Conservation (phyloP, 345 rosid genomes). For the Limnanthes douglasii region DNA sequence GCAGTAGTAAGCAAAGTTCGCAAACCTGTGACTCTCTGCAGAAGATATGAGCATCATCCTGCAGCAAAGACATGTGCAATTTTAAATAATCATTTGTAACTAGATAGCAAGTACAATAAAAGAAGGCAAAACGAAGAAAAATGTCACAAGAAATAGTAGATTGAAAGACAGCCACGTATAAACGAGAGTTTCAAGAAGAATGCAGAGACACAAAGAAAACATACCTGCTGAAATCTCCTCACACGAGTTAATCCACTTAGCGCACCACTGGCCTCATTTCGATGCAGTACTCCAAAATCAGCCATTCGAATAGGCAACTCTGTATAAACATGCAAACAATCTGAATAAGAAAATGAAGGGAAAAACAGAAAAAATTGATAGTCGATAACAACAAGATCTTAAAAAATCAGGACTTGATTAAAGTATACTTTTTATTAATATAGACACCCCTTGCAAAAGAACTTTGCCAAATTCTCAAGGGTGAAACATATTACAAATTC, state of each 20-base stretch:
- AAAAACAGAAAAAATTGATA: slow-evolving; percentile 4
- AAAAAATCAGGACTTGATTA: background rate
- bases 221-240: slow-evolving; percentile 97
- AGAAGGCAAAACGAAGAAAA: background rate
- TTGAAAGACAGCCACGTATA: background rate
- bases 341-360: background rate
- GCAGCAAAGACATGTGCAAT: slow-evolving; percentile 13
- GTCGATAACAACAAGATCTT: background rate
- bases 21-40: slow-evolving; percentile 75
- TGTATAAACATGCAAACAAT: slow-evolving; percentile 28
- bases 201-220: too few species aligned
- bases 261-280: slow-evolving; percentile 96
- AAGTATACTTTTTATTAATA: background rate
- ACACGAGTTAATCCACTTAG: slow-evolving; percentile 92
- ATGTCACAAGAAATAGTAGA: too few species aligned
- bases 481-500: too few species aligned
- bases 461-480: background rate
- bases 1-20: slow-evolving; percentile 5
- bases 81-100: slow-evolving; percentile 1
- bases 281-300: slow-evolving; percentile 94
- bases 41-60: slow-evolving; percentile 98
- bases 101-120: slow-evolving; percentile 2
- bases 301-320: slow-evolving; percentile 92
- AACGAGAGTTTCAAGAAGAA: background rate
- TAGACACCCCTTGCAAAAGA: background rate